A percentile compares a stretch with the other conserved stretches of the same genome.
Conservation (phyloP, 495 filamentous ascomycete species). For the Aspergillus homomorphus region DNA sequence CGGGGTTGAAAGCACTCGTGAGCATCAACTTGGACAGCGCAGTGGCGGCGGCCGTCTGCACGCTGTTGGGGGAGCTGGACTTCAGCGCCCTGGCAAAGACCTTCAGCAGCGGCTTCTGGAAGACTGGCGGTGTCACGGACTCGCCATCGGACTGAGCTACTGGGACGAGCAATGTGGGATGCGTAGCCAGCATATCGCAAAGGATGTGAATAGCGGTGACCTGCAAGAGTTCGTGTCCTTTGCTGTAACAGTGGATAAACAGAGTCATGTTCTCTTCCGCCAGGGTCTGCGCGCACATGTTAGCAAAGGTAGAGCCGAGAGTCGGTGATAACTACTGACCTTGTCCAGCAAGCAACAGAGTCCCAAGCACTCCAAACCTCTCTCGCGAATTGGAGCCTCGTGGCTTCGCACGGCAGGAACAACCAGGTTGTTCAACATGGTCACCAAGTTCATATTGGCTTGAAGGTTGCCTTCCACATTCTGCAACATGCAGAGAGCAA, state of each 20-base stretch:
- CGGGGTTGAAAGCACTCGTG: conserved; percentile 50
- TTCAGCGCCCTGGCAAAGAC: conserved; percentile 74
- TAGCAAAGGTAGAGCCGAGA: conserved; percentile 1
- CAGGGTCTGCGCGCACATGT: conserved; percentile 51
- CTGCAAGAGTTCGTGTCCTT: conserved; percentile 86
- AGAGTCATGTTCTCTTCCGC: conserved; percentile 90
- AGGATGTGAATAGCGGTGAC: conserved; percentile 87
- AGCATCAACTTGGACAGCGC: conserved; percentile 86
- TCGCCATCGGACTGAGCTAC: conserved; percentile 41
- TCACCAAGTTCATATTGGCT: conserved; percentile 79
- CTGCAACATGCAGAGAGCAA: conserved; percentile 95
- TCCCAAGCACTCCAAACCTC: conserved; percentile 83
- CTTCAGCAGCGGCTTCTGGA: conserved; percentile 66
- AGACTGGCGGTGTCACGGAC: conserved; percentile 37
- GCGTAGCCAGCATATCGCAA: conserved; percentile 87
- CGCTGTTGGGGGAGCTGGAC: conserved; percentile 61
- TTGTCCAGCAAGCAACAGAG: conserved; percentile 88
- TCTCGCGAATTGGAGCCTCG: conserved; percentile 88
- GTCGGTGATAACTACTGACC: conserved; percentile 34
- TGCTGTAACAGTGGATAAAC: conserved; percentile 93
- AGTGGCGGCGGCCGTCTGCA: conserved; percentile 78
- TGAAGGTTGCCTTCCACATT: conserved; percentile 84
- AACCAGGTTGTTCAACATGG: conserved; percentile 94
- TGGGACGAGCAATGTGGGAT: conserved; percentile 68
- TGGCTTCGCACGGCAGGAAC: conserved; percentile 91